These are phyloP conservation scores for Macrophomina pseudophaseolina DNA, from an alignment of 2,329 filamentous ascomycete genomes.

Conservation along the genomic window DNA sequence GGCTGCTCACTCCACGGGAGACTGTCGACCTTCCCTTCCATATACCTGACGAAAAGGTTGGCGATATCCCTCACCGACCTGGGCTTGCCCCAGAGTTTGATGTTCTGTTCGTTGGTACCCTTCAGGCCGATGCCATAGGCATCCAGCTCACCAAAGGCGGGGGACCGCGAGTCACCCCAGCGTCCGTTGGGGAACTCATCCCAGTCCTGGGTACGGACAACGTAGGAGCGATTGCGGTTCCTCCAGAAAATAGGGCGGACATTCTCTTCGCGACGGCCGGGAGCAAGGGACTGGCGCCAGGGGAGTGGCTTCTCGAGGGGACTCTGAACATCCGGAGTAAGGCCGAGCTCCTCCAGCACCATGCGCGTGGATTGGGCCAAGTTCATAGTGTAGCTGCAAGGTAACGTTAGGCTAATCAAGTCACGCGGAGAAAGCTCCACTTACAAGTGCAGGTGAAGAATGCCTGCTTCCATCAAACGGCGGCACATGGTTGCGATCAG, in stretches of 20 bases:
- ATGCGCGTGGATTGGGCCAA: slow-evolving; percentile 91
- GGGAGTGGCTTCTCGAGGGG: slow-evolving; percentile 89
- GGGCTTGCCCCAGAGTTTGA: slow-evolving; percentile 91
- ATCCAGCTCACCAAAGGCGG: slow-evolving; percentile 94
- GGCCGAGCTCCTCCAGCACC: slow-evolving; percentile 86
- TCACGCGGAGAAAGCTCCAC: slow-evolving; percentile 31
- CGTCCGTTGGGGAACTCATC: slow-evolving; percentile 98
- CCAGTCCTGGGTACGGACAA: slow-evolving; percentile 96
- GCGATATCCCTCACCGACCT: slow-evolving; percentile 79
- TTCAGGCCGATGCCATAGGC: slow-evolving; percentile 92
- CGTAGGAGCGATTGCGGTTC: slow-evolving; percentile 94
- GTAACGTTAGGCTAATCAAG: slow-evolving; percentile 24
- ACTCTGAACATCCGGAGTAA: slow-evolving; percentile 77
- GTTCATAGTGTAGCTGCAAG: slow-evolving; percentile 89
- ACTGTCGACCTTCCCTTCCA: slow-evolving; percentile 78
- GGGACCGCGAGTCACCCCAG: slow-evolving; percentile 96
- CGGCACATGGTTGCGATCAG: slow-evolving; percentile 90
- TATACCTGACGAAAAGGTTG: slow-evolving; percentile 81
- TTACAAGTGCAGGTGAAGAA: slow-evolving; percentile 87
- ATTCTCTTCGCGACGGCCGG: slow-evolving; percentile 89
- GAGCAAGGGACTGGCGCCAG: slow-evolving; percentile 92
- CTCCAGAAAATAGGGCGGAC: slow-evolving; percentile 99
- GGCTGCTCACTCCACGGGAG: slow-evolving; percentile 94
- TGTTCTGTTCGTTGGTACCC: slow-evolving; percentile 94
- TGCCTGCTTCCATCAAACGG: slow-evolving; percentile 79